phyloP scores from a whole-genome alignment of 2,329 filamentous ascomycete genomes.

The Endothia cerciana region DNA sequence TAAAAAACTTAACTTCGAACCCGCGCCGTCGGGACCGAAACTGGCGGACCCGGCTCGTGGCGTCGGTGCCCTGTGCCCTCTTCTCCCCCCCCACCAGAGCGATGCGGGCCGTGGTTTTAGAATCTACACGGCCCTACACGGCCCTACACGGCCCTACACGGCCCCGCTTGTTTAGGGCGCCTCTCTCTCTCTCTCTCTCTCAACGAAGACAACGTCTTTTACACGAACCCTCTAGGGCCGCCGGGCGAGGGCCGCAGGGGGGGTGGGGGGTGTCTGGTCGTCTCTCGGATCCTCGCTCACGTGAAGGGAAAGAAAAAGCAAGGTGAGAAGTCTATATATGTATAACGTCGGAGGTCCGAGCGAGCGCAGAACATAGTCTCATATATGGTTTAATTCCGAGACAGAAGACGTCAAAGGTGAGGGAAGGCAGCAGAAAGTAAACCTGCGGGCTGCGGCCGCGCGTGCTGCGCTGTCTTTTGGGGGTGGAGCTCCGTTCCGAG shows the following conservation, averaged over 20 bases:
- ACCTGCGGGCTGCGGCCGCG: too few species aligned
- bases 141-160: too few species aligned
- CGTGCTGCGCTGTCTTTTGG: too few species aligned
- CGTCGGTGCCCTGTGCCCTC: not conserved
- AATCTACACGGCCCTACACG: not conserved
- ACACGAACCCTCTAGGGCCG: too few species aligned
- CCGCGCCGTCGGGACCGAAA: not conserved
- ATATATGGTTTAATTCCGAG: too few species aligned
- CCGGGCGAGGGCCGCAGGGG: too few species aligned
- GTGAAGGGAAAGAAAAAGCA: not conserved
- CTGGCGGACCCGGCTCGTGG: constrained; percentile 1
- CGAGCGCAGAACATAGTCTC: too few species aligned
- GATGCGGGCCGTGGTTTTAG: not conserved
- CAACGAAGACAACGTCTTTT: not conserved
- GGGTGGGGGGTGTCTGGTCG: too few species aligned
- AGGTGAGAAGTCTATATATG: not conserved
- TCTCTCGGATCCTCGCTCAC: not conserved
- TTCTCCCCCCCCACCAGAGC: not conserved
- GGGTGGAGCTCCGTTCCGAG: constrained; percentile 8
- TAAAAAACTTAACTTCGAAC: too few species aligned
- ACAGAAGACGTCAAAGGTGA: too few species aligned
- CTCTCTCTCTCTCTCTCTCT: not conserved
- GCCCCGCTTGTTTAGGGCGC: not conserved
- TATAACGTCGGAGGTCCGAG: not conserved
- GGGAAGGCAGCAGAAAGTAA: too few species aligned